Evolutionary conservation across 169 alveolate genomes (phyloP).

Genomic region (Neospora caninum): DNA sequence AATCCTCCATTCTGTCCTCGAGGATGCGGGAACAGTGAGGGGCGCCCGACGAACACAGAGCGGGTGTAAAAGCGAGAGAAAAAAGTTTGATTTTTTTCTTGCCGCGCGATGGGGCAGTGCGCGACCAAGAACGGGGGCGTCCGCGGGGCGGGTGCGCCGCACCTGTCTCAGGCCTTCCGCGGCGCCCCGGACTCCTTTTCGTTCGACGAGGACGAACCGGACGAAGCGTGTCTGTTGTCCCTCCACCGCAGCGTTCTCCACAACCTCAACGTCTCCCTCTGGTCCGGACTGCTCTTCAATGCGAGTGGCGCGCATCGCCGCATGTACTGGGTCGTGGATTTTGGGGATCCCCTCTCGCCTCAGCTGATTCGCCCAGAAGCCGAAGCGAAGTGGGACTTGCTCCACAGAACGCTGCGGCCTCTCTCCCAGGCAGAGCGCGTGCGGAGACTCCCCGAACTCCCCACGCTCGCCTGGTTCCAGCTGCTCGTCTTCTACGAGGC

Average conservation of each 20-base stretch:
- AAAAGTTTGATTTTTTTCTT: no score
- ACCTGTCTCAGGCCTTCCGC: no score
- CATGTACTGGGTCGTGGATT: conserved; percentile 13
- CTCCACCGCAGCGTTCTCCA: background rate
- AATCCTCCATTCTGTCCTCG: no score
- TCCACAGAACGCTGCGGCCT: background rate
- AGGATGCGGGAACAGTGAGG: no score
- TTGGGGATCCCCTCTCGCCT: background rate
- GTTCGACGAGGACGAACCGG: background rate
- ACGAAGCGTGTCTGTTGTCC: background rate
- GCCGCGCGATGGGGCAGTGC: background rate
- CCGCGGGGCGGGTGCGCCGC: background rate
- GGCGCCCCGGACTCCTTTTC: no score
- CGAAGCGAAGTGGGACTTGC: background rate
- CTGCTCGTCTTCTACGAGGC: conserved; percentile 31
- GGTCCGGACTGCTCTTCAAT: conserved; percentile 34
- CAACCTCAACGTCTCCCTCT: background rate
- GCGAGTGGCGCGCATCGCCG: conserved; percentile 14
- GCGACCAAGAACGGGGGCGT: background rate
- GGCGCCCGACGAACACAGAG: no score
- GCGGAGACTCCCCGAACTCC: background rate
- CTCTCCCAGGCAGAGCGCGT: background rate
- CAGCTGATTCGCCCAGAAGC: background rate
- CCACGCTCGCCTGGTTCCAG: conserved; percentile 36
- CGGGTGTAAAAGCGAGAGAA: no score